A percentile compares a stretch with the other conserved stretches of the same genome.
These are phyloP conservation scores for Podospora pseudoanserina DNA, from an alignment of 495 filamentous ascomycete species.

Conservation along the genomic window DNA sequence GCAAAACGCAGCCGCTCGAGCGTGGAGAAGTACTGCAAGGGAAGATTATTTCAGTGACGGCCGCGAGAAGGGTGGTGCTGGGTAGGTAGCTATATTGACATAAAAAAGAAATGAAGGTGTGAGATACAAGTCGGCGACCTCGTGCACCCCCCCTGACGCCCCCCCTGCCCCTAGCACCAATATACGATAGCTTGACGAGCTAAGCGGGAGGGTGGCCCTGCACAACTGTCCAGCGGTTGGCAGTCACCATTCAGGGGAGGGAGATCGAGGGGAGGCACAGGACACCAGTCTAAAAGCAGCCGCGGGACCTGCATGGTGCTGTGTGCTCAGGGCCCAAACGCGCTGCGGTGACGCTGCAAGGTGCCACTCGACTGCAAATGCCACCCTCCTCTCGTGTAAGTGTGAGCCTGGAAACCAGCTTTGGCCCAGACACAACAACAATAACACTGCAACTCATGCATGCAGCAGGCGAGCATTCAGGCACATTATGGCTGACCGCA, in stretches of 20 bases:
- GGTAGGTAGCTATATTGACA: background rate
- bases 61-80: slow-evolving; percentile 5
- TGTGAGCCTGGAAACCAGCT: background rate
- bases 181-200: slow-evolving; percentile 19
- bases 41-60: slow-evolving; percentile 19
- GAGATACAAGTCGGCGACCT: slow-evolving; percentile 16
- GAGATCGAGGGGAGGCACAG: background rate
- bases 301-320: slow-evolving; percentile 31
- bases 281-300: slow-evolving; percentile 14
- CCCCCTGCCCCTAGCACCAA: slow-evolving; percentile 13
- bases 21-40: slow-evolving; percentile 61
- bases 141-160: slow-evolving; percentile 10
- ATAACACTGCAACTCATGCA: slow-evolving; percentile 1
- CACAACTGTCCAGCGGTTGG: background rate
- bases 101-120: slow-evolving; percentile 1
- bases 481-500: slow-evolving; percentile 9
- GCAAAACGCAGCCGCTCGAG: slow-evolving; percentile 62
- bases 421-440: background rate
- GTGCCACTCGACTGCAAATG: background rate
- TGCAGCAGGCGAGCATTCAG: slow-evolving; percentile 4
- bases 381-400: background rate
- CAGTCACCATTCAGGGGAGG: background rate
- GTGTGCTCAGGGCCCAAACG: slow-evolving; percentile 23
- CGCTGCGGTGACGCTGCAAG: slow-evolving; percentile 23
- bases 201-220: slow-evolving; percentile 16